A percentile compares a stretch with the other conserved stretches of the same genome.
phyloP scores from a whole-genome alignment of 257 asterid genomes.

The Jacaranda copaia region DNA sequence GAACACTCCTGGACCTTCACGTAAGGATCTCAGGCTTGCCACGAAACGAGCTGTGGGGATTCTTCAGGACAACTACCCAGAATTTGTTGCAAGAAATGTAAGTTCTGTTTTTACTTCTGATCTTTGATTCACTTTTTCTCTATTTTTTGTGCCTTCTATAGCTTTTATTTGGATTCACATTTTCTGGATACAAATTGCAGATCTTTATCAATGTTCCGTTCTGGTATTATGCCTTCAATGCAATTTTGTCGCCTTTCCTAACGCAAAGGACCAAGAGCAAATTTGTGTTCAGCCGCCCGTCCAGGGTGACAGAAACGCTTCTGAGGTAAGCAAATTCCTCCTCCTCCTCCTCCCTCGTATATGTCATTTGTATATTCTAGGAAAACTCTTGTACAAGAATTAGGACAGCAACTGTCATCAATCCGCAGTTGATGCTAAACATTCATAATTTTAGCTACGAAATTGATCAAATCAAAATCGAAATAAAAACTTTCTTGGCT shows the following conservation, averaged over 20 bases:
- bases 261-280: conserved; percentile 68
- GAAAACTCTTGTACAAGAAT: no score
- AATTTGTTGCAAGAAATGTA: conserved; percentile 67
- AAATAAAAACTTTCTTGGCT: no score
- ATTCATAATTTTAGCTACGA: no score
- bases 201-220: conserved; percentile 73
- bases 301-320: conserved; percentile 63
- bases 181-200: conserved; percentile 31
- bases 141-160: background rate
- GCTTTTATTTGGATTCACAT: no score
- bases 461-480: no score
- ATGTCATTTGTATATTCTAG: background rate
- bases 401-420: no score
- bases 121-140: background rate
- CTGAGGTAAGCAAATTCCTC: conserved; percentile 50
- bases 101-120: conserved; percentile 4
- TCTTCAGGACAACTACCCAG: conserved; percentile 77
- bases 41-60: conserved; percentile 50
- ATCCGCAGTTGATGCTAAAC: no score
- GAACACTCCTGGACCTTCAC: conserved; percentile 59
- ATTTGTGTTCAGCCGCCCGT: conserved; percentile 62
- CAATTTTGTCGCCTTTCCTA: conserved; percentile 63
- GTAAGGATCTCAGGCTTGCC: conserved; percentile 61
- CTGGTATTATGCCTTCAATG: conserved; percentile 75
- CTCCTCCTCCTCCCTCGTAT: background rate